Base-by-base conservation (phyloP, 2,329 filamentous ascomycete genomes). In the Ophiocordyceps sinensis region DNA sequence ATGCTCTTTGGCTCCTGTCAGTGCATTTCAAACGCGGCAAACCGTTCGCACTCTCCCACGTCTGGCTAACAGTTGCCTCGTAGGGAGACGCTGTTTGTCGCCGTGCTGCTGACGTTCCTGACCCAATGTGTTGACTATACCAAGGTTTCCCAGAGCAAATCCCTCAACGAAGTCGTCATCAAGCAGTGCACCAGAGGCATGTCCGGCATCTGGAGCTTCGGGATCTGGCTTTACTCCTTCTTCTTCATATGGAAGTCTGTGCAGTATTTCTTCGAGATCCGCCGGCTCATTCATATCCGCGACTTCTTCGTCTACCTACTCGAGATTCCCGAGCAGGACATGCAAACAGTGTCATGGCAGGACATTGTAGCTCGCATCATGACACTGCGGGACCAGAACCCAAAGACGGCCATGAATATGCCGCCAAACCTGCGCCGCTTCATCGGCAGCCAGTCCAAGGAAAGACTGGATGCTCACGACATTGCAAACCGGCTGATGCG, bases 401-500 rank as follows among this genome's bases (percentile, higher is more conserved):
- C 88, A n/a, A 78, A 82, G 45, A 94, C 88, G 14, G 73, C 74
- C 10, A 67, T 62, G 10, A 74, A 71, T 43, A 64, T 77, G 44
- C 68, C 71, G 1, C 63, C 64, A 4, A 63, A 61, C 6, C 63
- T 75, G 43, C 67, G 72, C 3, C 64, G 61, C n/a, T 77, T 67
- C 49, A 70, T 89, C 47, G 83, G 84, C 37, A 87, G 79, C 44
- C 86, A 93, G 55, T 93, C 86, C 19, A 94, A 95, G 58, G 86
- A 96, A 62, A 75, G 89, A 46, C 79, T 98, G 51, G 91, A 95
- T 60, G 91, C 91, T 11, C 86, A 95, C 53, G 91, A 95, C 54
- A 96, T 98, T 57, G 91, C 91, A 7, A 98, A 96, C 55, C 78
- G 91, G 28, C 65, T 98, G 37, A 96, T 98, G 91, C 81, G 91